Conservation (phyloP, 345 rosid species). For the Arabidopsis thaliana region DNA sequence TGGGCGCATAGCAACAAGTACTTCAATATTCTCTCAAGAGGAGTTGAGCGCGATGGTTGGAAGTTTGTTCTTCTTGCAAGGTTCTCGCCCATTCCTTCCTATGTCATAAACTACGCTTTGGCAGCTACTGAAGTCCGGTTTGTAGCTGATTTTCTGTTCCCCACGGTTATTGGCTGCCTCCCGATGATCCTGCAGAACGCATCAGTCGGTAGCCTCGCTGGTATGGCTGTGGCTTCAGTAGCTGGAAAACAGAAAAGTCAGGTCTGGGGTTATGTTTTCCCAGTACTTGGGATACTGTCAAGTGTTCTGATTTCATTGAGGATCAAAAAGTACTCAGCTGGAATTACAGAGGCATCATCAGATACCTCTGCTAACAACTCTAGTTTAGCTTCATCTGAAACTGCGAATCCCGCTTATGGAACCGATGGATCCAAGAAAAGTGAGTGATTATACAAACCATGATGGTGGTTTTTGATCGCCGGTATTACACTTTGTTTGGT, state of each 20-base stretch:
- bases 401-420: constrained; percentile 19
- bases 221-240: constrained; percentile 84
- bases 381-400: constrained; percentile 37
- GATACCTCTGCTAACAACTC: constrained; percentile 31
- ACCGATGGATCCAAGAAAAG: constrained; percentile 38
- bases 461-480: constrained; percentile 5
- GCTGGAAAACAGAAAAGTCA: constrained; percentile 65
- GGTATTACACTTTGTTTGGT: constrained; percentile 4
- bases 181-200: constrained; percentile 98
- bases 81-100: constrained; percentile 93
- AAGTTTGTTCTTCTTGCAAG: constrained; percentile 92
- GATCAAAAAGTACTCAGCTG: constrained; percentile 72
- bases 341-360: constrained; percentile 45
- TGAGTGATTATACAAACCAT: constrained; percentile 30
- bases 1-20: constrained; percentile 78
- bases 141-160: constrained; percentile 82
- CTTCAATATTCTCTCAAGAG: constrained; percentile 72
- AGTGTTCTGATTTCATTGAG: constrained; percentile 80
- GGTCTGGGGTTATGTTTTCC: constrained; percentile 75
- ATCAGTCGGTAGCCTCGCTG: constrained; percentile 94
- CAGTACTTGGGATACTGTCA: constrained; percentile 72
- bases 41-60: constrained; percentile 96
- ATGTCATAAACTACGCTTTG: constrained; percentile 82
- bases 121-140: constrained; percentile 87
- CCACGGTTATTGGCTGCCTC: constrained; percentile 78